Conservation (phyloP, 2,329 filamentous ascomycete species). For the Fusarium illudens region DNA sequence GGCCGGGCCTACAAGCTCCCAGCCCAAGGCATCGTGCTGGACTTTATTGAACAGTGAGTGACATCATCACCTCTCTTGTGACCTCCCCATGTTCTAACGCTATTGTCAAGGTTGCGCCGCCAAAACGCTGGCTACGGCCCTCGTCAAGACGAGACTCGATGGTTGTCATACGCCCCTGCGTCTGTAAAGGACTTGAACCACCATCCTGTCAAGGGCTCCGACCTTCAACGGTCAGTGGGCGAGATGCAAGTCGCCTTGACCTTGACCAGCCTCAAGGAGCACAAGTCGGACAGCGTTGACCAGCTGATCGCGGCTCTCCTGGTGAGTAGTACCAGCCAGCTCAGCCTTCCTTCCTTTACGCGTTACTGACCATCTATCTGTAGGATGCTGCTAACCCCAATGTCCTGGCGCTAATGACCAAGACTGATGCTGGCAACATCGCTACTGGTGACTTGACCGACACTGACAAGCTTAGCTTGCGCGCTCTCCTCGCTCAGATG, state of each 20-base stretch:
- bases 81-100: constrained; percentile 18
- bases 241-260: constrained; percentile 74
- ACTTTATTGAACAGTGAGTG: constrained; percentile 74
- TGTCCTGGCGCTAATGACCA: constrained; percentile 60
- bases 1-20: constrained; percentile 72
- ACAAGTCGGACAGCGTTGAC: constrained; percentile 58
- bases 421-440: constrained; percentile 55
- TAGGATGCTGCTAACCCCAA: constrained; percentile 56
- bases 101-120: constrained; percentile 46
- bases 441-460: constrained; percentile 50
- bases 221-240: constrained; percentile 58
- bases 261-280: constrained; percentile 64
- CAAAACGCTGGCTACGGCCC: constrained; percentile 51
- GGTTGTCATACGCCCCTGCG: constrained; percentile 41
- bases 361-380: constrained; percentile 16
- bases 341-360: neutral
- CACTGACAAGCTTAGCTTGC: constrained; percentile 56
- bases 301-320: constrained; percentile 68
- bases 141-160: constrained; percentile 43
- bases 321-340: constrained; percentile 64
- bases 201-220: constrained; percentile 45
- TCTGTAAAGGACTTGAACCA: constrained; percentile 29
- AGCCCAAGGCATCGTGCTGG: constrained; percentile 70
- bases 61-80: neutral
- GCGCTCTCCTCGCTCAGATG: constrained; percentile 58